Percentiles rank a stretch among this genome's conserved stretches.
Evolutionary conservation across 1,284 basidiomycete genomes (phyloP).

Genomic region (Hemileia vastatrix): DNA sequence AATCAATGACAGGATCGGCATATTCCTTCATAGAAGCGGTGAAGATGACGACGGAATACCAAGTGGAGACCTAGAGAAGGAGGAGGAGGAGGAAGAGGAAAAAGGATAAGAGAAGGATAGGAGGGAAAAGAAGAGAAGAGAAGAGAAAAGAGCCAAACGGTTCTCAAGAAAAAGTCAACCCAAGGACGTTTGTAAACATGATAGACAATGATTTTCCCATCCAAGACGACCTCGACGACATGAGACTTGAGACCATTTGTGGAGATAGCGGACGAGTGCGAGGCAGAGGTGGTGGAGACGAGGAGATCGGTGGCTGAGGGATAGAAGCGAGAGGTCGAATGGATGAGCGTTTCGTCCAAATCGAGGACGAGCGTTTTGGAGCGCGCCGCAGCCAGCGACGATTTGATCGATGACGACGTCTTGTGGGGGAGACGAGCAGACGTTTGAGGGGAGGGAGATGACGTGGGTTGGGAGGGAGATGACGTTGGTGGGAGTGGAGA

Average conservation of each 20-base stretch:
- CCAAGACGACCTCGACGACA: constrained; percentile 90
- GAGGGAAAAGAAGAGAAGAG: constrained; percentile 19
- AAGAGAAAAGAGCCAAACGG: constrained; percentile 52
- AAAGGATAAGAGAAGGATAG: constrained; percentile 50
- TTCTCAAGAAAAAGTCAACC: constrained; percentile 88
- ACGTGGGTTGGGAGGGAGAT: not conserved
- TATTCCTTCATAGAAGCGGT: constrained; percentile 99
- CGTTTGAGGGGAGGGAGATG: not conserved
- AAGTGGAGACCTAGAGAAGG: constrained; percentile 68
- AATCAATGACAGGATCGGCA: constrained; percentile 98
- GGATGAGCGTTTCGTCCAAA: constrained; percentile 94
- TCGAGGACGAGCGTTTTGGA: constrained; percentile 91
- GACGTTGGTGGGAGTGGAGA: not conserved
- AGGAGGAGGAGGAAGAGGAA: constrained; percentile 19
- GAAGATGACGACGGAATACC: constrained; percentile 98
- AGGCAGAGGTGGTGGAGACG: constrained; percentile 27
- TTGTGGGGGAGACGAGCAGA: not conserved
- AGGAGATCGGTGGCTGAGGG: constrained; percentile 35
- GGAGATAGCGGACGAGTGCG: no score
- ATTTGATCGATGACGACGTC: not conserved
- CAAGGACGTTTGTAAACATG: constrained; percentile 98
- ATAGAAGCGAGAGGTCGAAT: constrained; percentile 67
- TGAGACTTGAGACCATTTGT: constrained; percentile 66
- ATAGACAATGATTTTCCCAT: constrained; percentile 79
- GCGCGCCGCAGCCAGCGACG: constrained; percentile 32